phyloP scores from a whole-genome alignment of 2,329 filamentous ascomycete species.

The Graphilbum ipis-grandicollis region DNA sequence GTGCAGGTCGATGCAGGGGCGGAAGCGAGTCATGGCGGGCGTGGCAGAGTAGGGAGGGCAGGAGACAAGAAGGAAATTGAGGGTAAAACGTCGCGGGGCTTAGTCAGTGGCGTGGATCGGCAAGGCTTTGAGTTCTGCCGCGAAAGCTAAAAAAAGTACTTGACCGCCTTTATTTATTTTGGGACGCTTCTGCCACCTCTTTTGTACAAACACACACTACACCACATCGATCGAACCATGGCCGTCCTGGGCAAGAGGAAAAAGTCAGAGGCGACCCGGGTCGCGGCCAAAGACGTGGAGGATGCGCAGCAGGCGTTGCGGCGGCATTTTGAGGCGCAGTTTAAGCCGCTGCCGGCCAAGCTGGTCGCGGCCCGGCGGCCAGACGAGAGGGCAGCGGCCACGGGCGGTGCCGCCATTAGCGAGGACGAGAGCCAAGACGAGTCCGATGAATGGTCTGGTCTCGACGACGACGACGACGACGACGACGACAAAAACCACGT shows the following conservation, averaged over 20 bases:
- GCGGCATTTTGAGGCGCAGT: slow-evolving; percentile 75
- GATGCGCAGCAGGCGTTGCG: slow-evolving; percentile 61
- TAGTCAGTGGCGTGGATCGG: no score
- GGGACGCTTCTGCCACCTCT: not conserved
- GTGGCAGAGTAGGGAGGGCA: not conserved
- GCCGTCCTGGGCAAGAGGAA: slow-evolving; percentile 33
- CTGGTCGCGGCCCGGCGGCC: slow-evolving; percentile 45
- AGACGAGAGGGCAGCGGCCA: slow-evolving; percentile 19
- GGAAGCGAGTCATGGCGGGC: slow-evolving; percentile 62
- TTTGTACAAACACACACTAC: not conserved
- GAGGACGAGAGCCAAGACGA: slow-evolving; percentile 13
- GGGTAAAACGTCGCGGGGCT: no score
- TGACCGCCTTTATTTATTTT: slow-evolving; percentile 8
- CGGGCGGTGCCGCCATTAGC: slow-evolving; percentile 17
- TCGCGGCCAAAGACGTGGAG: slow-evolving; percentile 13
- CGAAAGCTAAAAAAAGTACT: not conserved
- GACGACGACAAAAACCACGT: slow-evolving; percentile 18
- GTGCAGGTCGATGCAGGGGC: slow-evolving; percentile 94
- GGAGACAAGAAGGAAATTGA: not conserved
- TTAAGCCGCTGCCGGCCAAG: slow-evolving; percentile 46
- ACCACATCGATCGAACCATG: slow-evolving; percentile 17
- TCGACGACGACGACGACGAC: slow-evolving; percentile 13
- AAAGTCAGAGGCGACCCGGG: slow-evolving; percentile 9
- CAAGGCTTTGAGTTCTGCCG: not conserved
- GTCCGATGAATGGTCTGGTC: no score